A percentile compares a stretch with the other conserved stretches of the same genome.
Evolutionary conservation across 495 filamentous ascomycete species (phyloP).

Genomic region (Melanomma pulvis-pyrius): DNA sequence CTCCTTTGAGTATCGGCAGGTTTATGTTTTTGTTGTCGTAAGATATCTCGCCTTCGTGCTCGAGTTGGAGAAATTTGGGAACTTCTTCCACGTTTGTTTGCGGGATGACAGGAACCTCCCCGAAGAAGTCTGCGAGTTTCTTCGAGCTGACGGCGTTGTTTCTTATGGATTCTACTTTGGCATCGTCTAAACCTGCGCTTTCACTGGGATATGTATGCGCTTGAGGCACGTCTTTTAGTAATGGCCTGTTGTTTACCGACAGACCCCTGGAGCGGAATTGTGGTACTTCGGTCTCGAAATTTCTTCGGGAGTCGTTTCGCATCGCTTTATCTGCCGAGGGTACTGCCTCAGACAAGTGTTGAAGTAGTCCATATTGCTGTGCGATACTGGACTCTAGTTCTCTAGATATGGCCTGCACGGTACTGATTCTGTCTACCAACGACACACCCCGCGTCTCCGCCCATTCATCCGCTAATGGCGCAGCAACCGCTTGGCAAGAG

Average conservation of each 20-base stretch:
- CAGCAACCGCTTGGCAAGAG: constrained; percentile 82
- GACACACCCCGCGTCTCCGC: constrained; percentile 86
- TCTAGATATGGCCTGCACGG: constrained; percentile 71
- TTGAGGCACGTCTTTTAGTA: constrained; percentile 45
- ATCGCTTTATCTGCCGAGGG: constrained; percentile 53
- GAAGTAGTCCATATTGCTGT: constrained; percentile 83
- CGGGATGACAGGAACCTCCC: constrained; percentile 69
- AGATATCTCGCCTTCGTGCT: constrained; percentile 85
- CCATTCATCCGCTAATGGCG: constrained; percentile 94
- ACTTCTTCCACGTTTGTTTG: constrained; percentile 65
- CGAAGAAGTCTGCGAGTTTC: constrained; percentile 87
- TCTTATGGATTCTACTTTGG: constrained; percentile 51
- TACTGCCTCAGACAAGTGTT: constrained; percentile 81
- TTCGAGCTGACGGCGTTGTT: constrained; percentile 64
- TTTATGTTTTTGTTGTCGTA: constrained; percentile 77
- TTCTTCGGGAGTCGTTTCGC: constrained; percentile 44
- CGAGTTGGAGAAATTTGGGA: constrained; percentile 81
- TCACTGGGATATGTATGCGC: constrained; percentile 69
- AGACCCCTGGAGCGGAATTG: constrained; percentile 23
- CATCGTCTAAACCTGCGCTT: constrained; percentile 59
- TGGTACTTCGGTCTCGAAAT: constrained; percentile 29
- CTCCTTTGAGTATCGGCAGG: constrained; percentile 77
- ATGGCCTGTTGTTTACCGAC: constrained; percentile 38
- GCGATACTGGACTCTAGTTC: constrained; percentile 84
- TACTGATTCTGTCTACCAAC: constrained; percentile 82